Percentiles rank a stretch among this genome's conserved stretches.
These are phyloP conservation scores for Sistotremastrum suecicum DNA, from an alignment of 768 basidiomycete genomes.

Conservation along the genomic window DNA sequence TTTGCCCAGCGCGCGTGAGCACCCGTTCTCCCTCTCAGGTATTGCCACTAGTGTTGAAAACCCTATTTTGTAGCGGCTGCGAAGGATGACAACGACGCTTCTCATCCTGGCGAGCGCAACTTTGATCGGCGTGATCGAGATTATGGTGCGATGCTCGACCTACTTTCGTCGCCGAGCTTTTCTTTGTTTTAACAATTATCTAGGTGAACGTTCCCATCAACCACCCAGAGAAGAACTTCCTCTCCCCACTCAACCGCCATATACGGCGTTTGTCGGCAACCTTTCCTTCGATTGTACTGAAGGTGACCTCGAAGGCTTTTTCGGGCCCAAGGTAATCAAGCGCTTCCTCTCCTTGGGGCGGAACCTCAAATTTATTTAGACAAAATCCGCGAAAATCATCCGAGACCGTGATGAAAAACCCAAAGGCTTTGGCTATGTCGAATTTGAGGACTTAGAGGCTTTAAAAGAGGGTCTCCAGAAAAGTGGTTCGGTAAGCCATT, in stretches of 20 bases:
- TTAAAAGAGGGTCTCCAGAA: constrained; percentile 72
- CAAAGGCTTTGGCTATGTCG: constrained; percentile 96
- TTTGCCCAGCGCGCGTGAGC: constrained; percentile 87
- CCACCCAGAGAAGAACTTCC: constrained; percentile 82
- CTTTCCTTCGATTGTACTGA: constrained; percentile 87
- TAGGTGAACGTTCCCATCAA: constrained; percentile 41
- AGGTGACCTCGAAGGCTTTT: constrained; percentile 68
- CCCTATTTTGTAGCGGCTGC: constrained; percentile 39
- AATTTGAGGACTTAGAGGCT: constrained; percentile 78
- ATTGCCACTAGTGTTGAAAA: constrained; percentile 2
- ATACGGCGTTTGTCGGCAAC: constrained; percentile 95
- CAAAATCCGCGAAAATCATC: constrained; percentile 84
- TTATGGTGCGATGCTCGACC: constrained; percentile 40
- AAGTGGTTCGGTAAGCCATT: constrained; percentile 44
- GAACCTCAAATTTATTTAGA: constrained; percentile 23
- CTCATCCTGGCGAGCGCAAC: constrained; percentile 34
- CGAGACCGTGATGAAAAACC: constrained; percentile 87
- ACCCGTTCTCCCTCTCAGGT: constrained; percentile 1
- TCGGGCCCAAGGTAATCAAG: constrained; percentile 41
- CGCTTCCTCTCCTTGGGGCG: not conserved
- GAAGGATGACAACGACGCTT: constrained; percentile 48
- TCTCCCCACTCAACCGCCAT: constrained; percentile 90
- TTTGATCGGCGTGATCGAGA: constrained; percentile 48
- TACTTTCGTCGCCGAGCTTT: constrained; percentile 21
- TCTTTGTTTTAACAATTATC: constrained; percentile 1